phyloP scores from a whole-genome alignment of 805 yeast genomes.

The Debaryomyces castellii region DNA sequence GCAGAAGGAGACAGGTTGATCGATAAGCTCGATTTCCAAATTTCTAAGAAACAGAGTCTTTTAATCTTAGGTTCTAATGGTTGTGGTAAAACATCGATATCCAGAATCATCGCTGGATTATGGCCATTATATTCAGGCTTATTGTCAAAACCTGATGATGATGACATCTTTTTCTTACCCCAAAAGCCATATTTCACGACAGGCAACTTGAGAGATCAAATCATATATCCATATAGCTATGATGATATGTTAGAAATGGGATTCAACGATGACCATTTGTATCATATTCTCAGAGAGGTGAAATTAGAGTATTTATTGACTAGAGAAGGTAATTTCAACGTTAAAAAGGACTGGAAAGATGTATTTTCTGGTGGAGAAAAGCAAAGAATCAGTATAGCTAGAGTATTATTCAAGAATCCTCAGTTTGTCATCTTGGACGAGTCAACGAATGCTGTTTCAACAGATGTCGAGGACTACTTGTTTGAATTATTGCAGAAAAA shows the following conservation, averaged over 20 bases:
- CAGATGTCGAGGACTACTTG: slow-evolving; percentile 84
- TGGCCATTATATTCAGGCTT: slow-evolving; percentile 91
- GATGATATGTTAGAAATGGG: slow-evolving; percentile 76
- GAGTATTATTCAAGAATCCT: slow-evolving; percentile 78
- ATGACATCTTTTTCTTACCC: slow-evolving; percentile 75
- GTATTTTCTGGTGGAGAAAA: slow-evolving; percentile 96
- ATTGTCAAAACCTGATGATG: slow-evolving; percentile 69
- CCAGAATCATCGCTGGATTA: slow-evolving; percentile 78
- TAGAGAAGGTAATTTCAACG: slow-evolving; percentile 59
- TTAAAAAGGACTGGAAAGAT: slow-evolving; percentile 76
- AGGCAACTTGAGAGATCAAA: slow-evolving; percentile 88
- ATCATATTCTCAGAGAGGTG: slow-evolving; percentile 68
- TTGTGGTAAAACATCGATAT: slow-evolving; percentile 84
- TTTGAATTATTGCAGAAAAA: slow-evolving; percentile 72
- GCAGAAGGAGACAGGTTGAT: slow-evolving; percentile 61
- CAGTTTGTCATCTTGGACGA: slow-evolving; percentile 84
- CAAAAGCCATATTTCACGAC: slow-evolving; percentile 82
- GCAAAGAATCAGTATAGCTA: slow-evolving; percentile 85
- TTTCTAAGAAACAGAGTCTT: slow-evolving; percentile 62
- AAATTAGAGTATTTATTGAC: slow-evolving; percentile 76
- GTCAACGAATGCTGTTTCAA: slow-evolving; percentile 89
- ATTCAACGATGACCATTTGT: slow-evolving; percentile 64
- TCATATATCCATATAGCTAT: slow-evolving; percentile 81
- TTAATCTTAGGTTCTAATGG: slow-evolving; percentile 87
- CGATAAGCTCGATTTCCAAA: slow-evolving; percentile 56